Conservation (phyloP, 2,329 filamentous ascomycete species). For the Ascochyta viciae-villosae region DNA sequence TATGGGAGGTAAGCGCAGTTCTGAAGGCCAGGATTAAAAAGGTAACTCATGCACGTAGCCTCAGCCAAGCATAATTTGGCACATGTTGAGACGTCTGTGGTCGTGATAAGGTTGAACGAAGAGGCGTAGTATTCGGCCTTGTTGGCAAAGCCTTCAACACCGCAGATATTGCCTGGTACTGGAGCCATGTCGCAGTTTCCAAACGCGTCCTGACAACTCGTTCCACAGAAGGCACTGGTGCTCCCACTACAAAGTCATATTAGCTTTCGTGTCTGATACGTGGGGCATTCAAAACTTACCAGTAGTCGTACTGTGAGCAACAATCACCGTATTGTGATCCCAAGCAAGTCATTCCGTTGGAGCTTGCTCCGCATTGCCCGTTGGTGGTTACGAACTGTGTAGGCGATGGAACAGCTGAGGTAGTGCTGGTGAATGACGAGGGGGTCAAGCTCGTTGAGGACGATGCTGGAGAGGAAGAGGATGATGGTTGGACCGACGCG, state of each 20-base stretch:
- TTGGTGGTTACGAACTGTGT: conserved; percentile 6
- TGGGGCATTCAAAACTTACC: conserved; percentile 1
- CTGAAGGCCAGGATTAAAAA: conserved; percentile 16
- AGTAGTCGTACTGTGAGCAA: conserved; percentile 17
- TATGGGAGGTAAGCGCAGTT: conserved; percentile 16
- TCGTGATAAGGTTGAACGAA: conserved; percentile 22
- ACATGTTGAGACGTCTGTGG: conserved; percentile 19
- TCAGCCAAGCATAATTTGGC: conserved; percentile 20
- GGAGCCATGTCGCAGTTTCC: conserved; percentile 16
- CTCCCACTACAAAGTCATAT: conserved; percentile 3
- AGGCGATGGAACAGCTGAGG: conserved; percentile 1
- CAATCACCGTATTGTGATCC: conserved; percentile 15
- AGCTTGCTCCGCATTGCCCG: conserved; percentile 8
- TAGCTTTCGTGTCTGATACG: background rate
- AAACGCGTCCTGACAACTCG: conserved; percentile 29
- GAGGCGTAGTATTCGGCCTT: conserved; percentile 23
- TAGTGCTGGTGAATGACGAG: conserved; percentile 11
- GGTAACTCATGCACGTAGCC: conserved; percentile 20
- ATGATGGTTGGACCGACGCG: background rate
- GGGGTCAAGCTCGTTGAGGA: conserved; percentile 4
- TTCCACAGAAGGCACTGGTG: conserved; percentile 29
- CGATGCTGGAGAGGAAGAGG: background rate
- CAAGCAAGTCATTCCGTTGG: conserved; percentile 8
- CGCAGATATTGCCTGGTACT: conserved; percentile 12
- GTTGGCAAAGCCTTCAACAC: conserved; percentile 22